These are phyloP conservation scores for Bryoglossum gracile DNA, from an alignment of 495 filamentous ascomycete species.

Conservation along the genomic window DNA sequence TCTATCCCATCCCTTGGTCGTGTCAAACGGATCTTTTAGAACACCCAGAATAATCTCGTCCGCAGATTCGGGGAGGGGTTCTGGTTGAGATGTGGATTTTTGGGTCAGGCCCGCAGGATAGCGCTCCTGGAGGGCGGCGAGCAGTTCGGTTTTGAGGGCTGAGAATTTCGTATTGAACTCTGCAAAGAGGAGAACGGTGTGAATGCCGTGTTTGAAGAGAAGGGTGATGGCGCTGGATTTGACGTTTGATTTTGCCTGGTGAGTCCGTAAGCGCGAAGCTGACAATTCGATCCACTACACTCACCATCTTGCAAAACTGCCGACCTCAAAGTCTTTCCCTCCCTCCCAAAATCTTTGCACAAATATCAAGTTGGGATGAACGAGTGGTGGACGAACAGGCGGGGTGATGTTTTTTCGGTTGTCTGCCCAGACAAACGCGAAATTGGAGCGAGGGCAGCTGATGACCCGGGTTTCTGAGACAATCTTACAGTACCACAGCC, in stretches of 20 bases:
- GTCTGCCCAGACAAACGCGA: too few relatives aligned
- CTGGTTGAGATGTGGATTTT: neutral
- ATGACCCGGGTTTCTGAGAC: neutral
- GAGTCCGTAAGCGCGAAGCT: too few relatives aligned
- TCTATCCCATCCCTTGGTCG: conserved; percentile 48
- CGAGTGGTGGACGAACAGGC: too few relatives aligned
- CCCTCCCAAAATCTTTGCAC: too few relatives aligned
- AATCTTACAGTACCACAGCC: neutral
- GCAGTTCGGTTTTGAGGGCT: conserved; percentile 55
- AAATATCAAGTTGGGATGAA: too few relatives aligned
- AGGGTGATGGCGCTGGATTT: conserved; percentile 47
- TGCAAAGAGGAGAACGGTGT: conserved; percentile 68
- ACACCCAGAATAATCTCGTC: conserved; percentile 34
- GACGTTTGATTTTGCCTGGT: too few relatives aligned
- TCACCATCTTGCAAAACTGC: too few relatives aligned
- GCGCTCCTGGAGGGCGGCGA: conserved; percentile 43
- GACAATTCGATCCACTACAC: too few relatives aligned
- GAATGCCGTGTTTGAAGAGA: conserved; percentile 71
- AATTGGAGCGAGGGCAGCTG: too few relatives aligned
- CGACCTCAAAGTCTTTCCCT: too few relatives aligned
- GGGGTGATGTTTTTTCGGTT: too few relatives aligned
- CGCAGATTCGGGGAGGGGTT: conserved; percentile 24
- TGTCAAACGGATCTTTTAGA: conserved; percentile 47
- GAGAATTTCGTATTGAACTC: conserved; percentile 52
- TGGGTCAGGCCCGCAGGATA: conserved; percentile 37